Percentiles rank a stretch among this genome's conserved stretches.
Evolutionary conservation across 345 rosid genomes (phyloP).

Genomic region (Ceriops zippeliana): DNA sequence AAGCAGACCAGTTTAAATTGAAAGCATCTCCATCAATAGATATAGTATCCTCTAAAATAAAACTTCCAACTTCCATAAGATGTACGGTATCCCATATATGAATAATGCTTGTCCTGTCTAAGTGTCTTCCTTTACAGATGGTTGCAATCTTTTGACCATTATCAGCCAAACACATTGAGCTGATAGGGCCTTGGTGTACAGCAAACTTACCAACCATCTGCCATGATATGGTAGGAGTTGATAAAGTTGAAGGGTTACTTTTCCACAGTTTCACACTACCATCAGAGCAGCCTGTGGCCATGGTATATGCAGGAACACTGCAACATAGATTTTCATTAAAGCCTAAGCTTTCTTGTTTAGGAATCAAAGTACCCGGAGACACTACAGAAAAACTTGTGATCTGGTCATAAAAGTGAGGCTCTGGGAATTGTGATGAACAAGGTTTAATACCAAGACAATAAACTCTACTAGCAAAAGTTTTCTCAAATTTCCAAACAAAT

Average conservation of each 20-base stretch:
- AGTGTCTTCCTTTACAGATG: slow-evolving; percentile 35
- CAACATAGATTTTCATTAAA: slow-evolving; percentile 22
- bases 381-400: slow-evolving; percentile 69
- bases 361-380: slow-evolving; percentile 38
- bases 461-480: slow-evolving; percentile 41
- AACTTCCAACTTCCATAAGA: slow-evolving; percentile 53
- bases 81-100: slow-evolving; percentile 59
- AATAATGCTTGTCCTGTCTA: slow-evolving; percentile 33
- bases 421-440: slow-evolving; percentile 61
- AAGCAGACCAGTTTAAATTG: slow-evolving; percentile 62
- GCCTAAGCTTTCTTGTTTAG: slow-evolving; percentile 29
- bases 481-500: slow-evolving; percentile 44
- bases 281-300: slow-evolving; percentile 81
- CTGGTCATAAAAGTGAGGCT: slow-evolving; percentile 45
- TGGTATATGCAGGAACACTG: slow-evolving; percentile 50
- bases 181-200: slow-evolving; percentile 54
- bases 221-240: slow-evolving; percentile 42
- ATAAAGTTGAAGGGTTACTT: slow-evolving; percentile 38
- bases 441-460: slow-evolving; percentile 49
- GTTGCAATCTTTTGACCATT: slow-evolving; percentile 75
- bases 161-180: slow-evolving; percentile 50
- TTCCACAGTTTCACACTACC: slow-evolving; percentile 85
- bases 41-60: slow-evolving; percentile 62
- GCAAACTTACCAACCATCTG: slow-evolving; percentile 71
- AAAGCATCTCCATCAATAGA: slow-evolving; percentile 43